A percentile compares a stretch with the other conserved stretches of the same genome.
Conservation (phyloP, 2,329 filamentous ascomycete genomes). For the Talaromyces sp. region DNA sequence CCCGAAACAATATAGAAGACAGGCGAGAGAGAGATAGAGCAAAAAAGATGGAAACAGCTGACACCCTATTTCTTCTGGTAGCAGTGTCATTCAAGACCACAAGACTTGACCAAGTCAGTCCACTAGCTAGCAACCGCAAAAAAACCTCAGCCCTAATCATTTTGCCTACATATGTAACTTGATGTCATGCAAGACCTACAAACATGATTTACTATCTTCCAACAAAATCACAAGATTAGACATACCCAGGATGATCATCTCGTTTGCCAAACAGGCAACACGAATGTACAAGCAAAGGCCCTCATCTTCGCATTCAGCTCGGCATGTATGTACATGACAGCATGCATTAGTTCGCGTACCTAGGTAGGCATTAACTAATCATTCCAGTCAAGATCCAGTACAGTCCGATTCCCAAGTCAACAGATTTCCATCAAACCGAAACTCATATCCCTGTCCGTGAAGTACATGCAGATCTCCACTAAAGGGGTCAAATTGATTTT, state of each 20-base stretch:
- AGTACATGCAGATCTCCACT: background rate
- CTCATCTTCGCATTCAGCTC: background rate
- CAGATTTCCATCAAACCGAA: too few relatives aligned
- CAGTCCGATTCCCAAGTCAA: background rate
- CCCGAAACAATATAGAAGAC: background rate
- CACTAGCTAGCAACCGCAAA: too few relatives aligned
- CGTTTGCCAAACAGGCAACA: background rate
- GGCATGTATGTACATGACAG: background rate
- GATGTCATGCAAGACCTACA: too few relatives aligned
- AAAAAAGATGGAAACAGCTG: too few relatives aligned
- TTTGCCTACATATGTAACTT: too few relatives aligned
- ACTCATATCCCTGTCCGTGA: background rate
- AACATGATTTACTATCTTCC: too few relatives aligned
- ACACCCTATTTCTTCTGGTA: too few relatives aligned
- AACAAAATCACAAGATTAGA: background rate
- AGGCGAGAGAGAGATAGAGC: background rate
- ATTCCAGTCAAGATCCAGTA: background rate
- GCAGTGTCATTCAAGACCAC: too few relatives aligned
- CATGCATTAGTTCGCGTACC: background rate
- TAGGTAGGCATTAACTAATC: too few relatives aligned
- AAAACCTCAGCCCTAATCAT: too few relatives aligned
- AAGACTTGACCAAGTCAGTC: too few relatives aligned
- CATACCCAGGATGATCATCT: background rate
- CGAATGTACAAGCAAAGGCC: background rate
- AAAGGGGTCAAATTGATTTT: background rate